Evolutionary conservation across 345 rosid species (phyloP).

Genomic region (Brassica napus): DNA sequence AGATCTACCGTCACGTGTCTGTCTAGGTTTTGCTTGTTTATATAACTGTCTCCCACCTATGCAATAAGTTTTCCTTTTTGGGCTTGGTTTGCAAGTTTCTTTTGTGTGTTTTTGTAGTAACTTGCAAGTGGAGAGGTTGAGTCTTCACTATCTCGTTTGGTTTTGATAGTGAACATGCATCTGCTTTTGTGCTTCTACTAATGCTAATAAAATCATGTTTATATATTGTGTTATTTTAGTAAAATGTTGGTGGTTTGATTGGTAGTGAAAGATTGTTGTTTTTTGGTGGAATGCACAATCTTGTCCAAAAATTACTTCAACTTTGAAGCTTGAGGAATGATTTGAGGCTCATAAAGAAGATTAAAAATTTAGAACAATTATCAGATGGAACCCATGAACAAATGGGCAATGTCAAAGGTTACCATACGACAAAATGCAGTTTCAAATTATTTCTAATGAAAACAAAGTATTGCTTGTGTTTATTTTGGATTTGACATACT

Average conservation of each 20-base stretch:
- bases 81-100: background rate
- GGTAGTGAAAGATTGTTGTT: background rate
- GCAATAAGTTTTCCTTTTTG: background rate
- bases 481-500: background rate
- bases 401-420: background rate
- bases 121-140: constrained; percentile 17
- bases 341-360: background rate
- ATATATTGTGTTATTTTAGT: background rate
- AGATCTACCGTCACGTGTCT: constrained; percentile 24
- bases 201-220: background rate
- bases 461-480: background rate
- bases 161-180: constrained; percentile 16
- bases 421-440: background rate
- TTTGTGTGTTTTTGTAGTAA: background rate
- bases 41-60: background rate
- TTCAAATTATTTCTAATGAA: background rate
- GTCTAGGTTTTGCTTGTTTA: background rate
- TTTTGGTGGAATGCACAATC: background rate
- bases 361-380: background rate
- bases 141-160: constrained; percentile 8
- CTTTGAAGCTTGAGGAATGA: background rate
- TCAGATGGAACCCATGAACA: background rate
- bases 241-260: background rate
- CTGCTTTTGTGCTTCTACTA: background rate
- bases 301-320: background rate